A percentile compares a stretch with the other conserved stretches of the same genome.
phyloP scores from a whole-genome alignment of 2,329 filamentous ascomycete species.

The Ceratocystis diversiconidia region DNA sequence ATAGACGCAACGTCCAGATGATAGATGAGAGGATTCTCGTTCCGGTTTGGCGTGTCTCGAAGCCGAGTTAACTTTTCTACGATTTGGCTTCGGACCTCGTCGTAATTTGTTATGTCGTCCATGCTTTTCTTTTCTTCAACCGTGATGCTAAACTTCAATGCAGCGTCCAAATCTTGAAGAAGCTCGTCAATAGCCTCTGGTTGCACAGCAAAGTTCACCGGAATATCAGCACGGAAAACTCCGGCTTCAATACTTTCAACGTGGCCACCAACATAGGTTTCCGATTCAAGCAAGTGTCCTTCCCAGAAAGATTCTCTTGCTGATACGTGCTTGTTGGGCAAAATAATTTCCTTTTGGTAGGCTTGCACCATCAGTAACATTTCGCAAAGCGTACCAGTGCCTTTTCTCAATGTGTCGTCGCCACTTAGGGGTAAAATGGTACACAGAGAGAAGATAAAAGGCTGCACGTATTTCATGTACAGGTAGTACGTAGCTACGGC shows the following conservation, averaged over 20 bases:
- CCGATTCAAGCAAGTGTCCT: conserved; percentile 85
- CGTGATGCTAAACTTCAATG: conserved; percentile 72
- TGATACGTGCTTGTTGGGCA: conserved; percentile 91
- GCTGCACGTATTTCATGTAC: conserved; percentile 99
- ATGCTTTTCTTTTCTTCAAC: conserved; percentile 73
- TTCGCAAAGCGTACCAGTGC: conserved; percentile 95
- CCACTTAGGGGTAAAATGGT: conserved; percentile 88
- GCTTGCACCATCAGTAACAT: conserved; percentile 99
- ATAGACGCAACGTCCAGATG: conserved; percentile 97
- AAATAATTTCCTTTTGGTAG: conserved; percentile 76
- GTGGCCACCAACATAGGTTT: conserved; percentile 96
- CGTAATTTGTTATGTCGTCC: conserved; percentile 67
- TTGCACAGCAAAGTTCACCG: conserved; percentile 87
- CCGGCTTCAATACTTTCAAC: conserved; percentile 98
- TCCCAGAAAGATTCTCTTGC: conserved; percentile 93
- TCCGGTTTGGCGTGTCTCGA: conserved; percentile 69
- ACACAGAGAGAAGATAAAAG: conserved; percentile 96
- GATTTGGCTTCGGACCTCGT: conserved; percentile 76
- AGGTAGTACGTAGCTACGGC: conserved; percentile 97
- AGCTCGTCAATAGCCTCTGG: conserved; percentile 80
- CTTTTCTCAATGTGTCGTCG: conserved; percentile 86
- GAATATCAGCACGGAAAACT: conserved; percentile 91
- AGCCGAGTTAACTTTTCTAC: conserved; percentile 53
- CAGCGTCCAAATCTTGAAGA: conserved; percentile 70
- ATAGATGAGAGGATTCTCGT: conserved; percentile 82